Evolutionary conservation across 805 yeast genomes (phyloP), one percentile per base, ranked within the genome.

Genomic region (Debaryomyces castellii): DNA sequence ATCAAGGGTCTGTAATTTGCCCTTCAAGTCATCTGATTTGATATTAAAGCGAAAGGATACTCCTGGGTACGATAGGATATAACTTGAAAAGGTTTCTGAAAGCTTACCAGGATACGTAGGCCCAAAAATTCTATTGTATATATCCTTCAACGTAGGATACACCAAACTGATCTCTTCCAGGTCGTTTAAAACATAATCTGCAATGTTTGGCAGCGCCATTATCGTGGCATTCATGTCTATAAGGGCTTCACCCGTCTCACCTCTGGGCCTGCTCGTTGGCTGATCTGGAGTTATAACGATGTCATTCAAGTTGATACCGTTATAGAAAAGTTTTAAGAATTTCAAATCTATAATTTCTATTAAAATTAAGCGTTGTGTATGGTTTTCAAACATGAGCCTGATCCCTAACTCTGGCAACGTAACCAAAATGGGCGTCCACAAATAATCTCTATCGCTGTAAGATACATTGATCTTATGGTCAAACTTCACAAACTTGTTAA

Each of bases 91-190:
- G 3, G 47, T 50, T 1, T 45, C 44, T 38, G 65, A 59, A 8
- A 69, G 51, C 22, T 53, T 58, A 0, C 86, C 87, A 1, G 84
- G 82, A 48, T 76, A 80, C 0, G 87, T 81, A 1, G 86, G 86
- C 0, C 87, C 87, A 55, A 82, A 78, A 2, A 74, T 66, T 54
- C 73, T 76, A 53, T 81, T 80, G 58, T 82, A 82, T 2, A 81
- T 67, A 14, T 66, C 60, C 39, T 73, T 74, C 50, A 80, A 65
- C 1, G 64, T 39, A 25, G 30, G 48, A 35, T 17, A 37, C 3
- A 39, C 46, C 8, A 38, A 25, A 25, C 20, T 37, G 12, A 11
- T 10, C 17, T 32, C 36, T 20, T 33, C 32, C 44, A 18, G 40
- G 39, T 27, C 24, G 3, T 39, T 27, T n/a, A 39, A 14, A 18